Base-by-base conservation (phyloP, 106 monocot genomes). In the Phalaenopsis aphrodite region DNA sequence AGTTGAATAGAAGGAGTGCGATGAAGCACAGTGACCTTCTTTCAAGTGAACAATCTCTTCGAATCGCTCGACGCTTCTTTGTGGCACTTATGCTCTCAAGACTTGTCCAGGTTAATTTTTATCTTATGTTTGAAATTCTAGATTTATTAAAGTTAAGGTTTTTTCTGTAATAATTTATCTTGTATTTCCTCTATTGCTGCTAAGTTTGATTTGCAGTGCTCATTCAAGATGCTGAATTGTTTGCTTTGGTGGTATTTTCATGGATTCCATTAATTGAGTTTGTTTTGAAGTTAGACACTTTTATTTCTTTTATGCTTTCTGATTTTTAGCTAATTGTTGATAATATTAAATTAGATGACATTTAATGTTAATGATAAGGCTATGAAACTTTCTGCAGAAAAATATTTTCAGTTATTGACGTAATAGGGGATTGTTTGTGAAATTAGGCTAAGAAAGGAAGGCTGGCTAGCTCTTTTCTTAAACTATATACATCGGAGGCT, bases 21-120 rank as follows among this genome's bases (percentile, higher is more conserved):
- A 41, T 64, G 43, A 71, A 37, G 82, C 80, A 79, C 36, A 83
- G 48, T 58, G 78, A n/a, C 42, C 23, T 69, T n/a, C 47, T 83
- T 80, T 85, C 84, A 24, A 82, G 82, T 82, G 89, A 90, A 79
- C 87, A 87, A 82, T 80, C 84, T 24, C 81, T 90, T 84, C 90
- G 99, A 39, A 85, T 99, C 15, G 87, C 89, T 69, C 95, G 88
- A 77, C 94, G 99, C 30, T 99, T 99, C 81, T 99, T 86, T 88
- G 99, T 99, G 55, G 89, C 95, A 78, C 89, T 99, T 73, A 99
- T 99, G 93, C 80, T 99, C 73, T 88, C 99, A 77, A 93, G 83
- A 83, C 93, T 99, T 82, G 95, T 95, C n/a, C 99, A 99, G 93
- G 99, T 91, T 65, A 83, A 37, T 9, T 45, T 64, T 55, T 56